Evolutionary conservation across 495 filamentous ascomycete genomes (phyloP).

Genomic region (Penicillium argentinense): DNA sequence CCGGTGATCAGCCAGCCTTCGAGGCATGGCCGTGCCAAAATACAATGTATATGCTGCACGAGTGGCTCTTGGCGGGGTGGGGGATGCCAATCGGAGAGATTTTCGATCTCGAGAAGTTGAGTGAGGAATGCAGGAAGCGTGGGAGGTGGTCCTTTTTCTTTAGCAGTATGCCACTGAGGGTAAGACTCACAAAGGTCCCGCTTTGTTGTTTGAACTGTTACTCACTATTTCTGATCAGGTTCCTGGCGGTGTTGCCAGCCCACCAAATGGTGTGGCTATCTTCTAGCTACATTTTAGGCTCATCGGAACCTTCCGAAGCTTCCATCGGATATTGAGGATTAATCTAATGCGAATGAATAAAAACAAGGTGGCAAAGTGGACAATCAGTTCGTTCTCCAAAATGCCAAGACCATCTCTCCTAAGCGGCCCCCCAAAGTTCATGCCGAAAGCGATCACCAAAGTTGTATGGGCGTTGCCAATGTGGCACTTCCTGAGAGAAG

Average conservation of each 20-base stretch:
- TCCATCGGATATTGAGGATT: too few species aligned
- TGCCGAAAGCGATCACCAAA: too few species aligned
- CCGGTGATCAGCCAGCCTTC: conserved; percentile 5
- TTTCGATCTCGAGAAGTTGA: conserved; percentile 13
- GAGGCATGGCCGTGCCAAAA: conserved; percentile 10
- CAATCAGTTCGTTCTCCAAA: not conserved
- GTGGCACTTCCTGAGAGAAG: too few species aligned
- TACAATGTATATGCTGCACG: conserved; percentile 7
- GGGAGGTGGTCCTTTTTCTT: conserved; percentile 17
- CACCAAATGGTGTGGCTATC: conserved; percentile 7
- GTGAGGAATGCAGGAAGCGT: conserved; percentile 2
- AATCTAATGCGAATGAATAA: too few species aligned
- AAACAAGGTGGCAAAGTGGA: too few species aligned
- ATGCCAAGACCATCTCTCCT: not conserved
- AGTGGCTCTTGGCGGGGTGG: conserved; percentile 14
- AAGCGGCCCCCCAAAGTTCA: not conserved
- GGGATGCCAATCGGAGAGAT: conserved; percentile 17
- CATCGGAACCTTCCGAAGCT: too few species aligned
- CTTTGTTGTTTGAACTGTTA: not conserved
- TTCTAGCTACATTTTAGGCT: too few species aligned
- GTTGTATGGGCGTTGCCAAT: too few species aligned
- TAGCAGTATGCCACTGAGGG: conserved; percentile 8
- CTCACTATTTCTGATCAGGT: conserved; percentile 4
- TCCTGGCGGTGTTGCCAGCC: conserved; percentile 6
- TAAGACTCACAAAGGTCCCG: not conserved